Evolutionary conservation across 768 basidiomycete species (phyloP).

Genomic region (Sarcomyxa edulis): DNA sequence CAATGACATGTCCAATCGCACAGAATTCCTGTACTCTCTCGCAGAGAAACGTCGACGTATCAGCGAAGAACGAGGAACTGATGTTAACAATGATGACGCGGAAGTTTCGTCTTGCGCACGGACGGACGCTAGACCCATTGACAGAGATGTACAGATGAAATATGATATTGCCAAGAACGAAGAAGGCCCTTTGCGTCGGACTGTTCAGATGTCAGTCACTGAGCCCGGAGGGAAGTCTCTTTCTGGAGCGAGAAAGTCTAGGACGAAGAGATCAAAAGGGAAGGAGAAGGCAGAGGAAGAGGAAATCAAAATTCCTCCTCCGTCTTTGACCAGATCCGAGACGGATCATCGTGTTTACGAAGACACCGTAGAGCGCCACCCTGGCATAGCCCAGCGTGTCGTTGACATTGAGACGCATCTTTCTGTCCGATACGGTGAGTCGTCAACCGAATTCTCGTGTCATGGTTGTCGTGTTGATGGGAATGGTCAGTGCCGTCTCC

Average conservation of each 20-base stretch:
- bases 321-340: too few species aligned
- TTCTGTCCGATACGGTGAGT: conserved; percentile 67
- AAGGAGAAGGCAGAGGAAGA: conserved; percentile 7
- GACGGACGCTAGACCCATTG: conserved; percentile 62
- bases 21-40: conserved; percentile 63
- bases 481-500: conserved; percentile 68
- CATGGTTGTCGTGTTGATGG: too few species aligned
- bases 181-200: conserved; percentile 68
- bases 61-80: conserved; percentile 23
- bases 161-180: conserved; percentile 86
- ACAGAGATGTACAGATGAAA: conserved; percentile 77
- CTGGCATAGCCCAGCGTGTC: conserved; percentile 61
- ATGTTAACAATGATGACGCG: conserved; percentile 1
- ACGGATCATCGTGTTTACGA: conserved; percentile 13
- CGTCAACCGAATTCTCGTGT: background rate
- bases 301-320: too few species aligned
- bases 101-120: conserved; percentile 56
- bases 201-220: conserved; percentile 21
- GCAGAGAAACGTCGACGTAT: conserved; percentile 48
- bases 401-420: conserved; percentile 67
- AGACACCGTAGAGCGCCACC: conserved; percentile 41
- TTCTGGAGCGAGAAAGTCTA: background rate
- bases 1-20: conserved; percentile 72
- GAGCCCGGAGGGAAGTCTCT: conserved; percentile 4
- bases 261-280: conserved; percentile 12